phyloP scores from a whole-genome alignment of 495 filamentous ascomycete species.

The Xylaria venustula region DNA sequence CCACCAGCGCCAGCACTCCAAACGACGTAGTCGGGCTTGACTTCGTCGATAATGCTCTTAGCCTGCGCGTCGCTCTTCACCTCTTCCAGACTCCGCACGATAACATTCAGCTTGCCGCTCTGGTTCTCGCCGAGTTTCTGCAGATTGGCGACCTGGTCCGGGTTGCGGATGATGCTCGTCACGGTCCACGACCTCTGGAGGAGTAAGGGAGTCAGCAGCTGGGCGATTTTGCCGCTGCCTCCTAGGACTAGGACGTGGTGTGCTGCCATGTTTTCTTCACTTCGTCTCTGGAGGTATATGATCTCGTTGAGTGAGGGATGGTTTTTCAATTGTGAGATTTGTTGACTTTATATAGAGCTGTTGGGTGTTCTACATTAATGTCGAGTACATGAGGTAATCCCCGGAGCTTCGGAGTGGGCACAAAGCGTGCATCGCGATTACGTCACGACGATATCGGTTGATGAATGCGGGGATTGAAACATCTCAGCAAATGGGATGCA shows the following conservation, averaged over 20 bases:
- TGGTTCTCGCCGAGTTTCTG: constrained; percentile 54
- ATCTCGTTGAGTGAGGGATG: neutral
- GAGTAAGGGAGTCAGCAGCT: constrained; percentile 73
- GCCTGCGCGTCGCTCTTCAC: constrained; percentile 63
- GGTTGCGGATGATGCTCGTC: constrained; percentile 72
- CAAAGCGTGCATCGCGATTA: constrained; percentile 1
- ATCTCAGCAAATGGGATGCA: neutral
- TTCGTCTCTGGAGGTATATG: too few species aligned
- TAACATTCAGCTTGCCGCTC: constrained; percentile 52
- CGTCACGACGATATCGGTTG: neutral
- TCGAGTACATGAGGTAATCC: neutral
- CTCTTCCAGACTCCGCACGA: constrained; percentile 64
- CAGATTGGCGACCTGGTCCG: constrained; percentile 63
- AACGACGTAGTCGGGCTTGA: constrained; percentile 68
- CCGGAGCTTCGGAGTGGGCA: constrained; percentile 1
- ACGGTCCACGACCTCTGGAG: constrained; percentile 71
- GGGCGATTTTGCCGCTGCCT: constrained; percentile 77
- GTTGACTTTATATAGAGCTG: neutral
- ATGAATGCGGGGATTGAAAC: neutral
- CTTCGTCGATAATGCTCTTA: constrained; percentile 56
- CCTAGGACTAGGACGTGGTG: constrained; percentile 70
- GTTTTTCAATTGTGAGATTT: neutral
- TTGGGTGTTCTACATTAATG: neutral
- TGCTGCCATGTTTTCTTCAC: neutral
- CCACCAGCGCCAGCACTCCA: constrained; percentile 81